phyloP scores from a whole-genome alignment of 352 stramenopile genomes.

The Phytopythium helicoides region DNA sequence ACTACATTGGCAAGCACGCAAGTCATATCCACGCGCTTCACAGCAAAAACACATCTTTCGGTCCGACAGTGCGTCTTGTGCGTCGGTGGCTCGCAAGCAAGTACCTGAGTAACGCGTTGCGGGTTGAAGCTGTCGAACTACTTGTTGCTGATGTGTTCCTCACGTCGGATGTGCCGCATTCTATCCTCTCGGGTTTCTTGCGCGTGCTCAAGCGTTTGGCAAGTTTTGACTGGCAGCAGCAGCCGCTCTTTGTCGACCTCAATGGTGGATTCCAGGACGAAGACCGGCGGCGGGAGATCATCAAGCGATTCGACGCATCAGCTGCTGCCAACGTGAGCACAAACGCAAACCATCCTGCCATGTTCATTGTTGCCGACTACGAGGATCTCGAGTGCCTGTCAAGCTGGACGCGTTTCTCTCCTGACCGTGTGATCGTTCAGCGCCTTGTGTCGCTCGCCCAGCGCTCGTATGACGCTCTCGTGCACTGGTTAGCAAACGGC shows the following conservation, averaged over 20 bases:
- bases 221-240: constrained; percentile 71
- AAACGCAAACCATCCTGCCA: constrained; percentile 55
- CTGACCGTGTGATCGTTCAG: constrained; percentile 62
- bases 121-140: constrained; percentile 74
- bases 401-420: constrained; percentile 73
- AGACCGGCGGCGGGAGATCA: constrained; percentile 60
- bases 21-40: constrained; percentile 76
- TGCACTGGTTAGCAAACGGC: constrained; percentile 57
- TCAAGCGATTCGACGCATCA: constrained; percentile 78
- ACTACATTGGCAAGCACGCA: constrained; percentile 67
- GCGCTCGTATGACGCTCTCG: constrained; percentile 48
- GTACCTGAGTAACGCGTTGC: constrained; percentile 64
- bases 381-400: constrained; percentile 78
- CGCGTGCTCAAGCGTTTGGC: constrained; percentile 74
- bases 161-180: constrained; percentile 54
- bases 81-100: constrained; percentile 84
- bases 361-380: constrained; percentile 82
- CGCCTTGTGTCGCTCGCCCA: constrained; percentile 62
- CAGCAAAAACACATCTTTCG: constrained; percentile 74
- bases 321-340: constrained; percentile 15
- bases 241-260: constrained; percentile 73
- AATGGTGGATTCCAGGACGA: constrained; percentile 60
- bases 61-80: constrained; percentile 74
- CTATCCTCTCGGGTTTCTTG: constrained; percentile 76
- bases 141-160: constrained; percentile 79